Evolutionary conservation across 2,329 filamentous ascomycete species (phyloP).

Genomic region (Aureobasidium namibiae): DNA sequence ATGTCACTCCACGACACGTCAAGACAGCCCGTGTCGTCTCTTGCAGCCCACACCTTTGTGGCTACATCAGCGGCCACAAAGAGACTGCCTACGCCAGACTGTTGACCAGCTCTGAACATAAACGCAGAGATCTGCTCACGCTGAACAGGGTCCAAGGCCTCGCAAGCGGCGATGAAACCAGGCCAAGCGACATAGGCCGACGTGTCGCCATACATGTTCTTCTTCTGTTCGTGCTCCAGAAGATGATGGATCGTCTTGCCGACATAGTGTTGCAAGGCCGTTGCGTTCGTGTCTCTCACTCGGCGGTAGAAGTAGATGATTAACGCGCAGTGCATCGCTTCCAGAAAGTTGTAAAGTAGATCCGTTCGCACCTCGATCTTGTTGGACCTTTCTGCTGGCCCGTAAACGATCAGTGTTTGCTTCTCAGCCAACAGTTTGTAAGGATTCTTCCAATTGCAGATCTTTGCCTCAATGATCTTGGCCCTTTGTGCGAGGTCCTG

Average conservation of each 20-base stretch:
- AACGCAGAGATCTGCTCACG: conserved; percentile 1
- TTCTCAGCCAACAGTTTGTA: background rate
- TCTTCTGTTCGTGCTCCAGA: conserved; percentile 22
- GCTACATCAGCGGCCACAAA: conserved; percentile 2
- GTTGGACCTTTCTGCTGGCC: conserved; percentile 17
- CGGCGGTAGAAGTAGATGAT: conserved; percentile 37
- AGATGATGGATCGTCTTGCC: conserved; percentile 28
- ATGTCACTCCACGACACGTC: conserved; percentile 11
- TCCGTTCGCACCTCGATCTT: conserved; percentile 23
- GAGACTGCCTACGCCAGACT: conserved; percentile 4
- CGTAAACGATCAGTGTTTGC: conserved; percentile 16
- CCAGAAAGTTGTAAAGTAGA: conserved; percentile 28
- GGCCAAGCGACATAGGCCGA: conserved; percentile 29
- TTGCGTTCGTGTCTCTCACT: conserved; percentile 31
- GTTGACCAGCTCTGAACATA: background rate
- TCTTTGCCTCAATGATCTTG: conserved; percentile 2
- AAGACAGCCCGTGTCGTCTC: background rate
- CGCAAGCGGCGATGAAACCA: conserved; percentile 34
- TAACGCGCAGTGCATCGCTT: conserved; percentile 32
- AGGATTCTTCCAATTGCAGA: conserved; percentile 12
- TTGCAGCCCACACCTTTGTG: conserved; percentile 2
- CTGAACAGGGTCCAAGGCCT: conserved; percentile 22
- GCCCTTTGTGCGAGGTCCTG: background rate
- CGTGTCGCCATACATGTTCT: conserved; percentile 20
- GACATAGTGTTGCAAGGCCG: conserved; percentile 32